Base-by-base conservation (phyloP, 2,329 filamentous ascomycete species). In the Curvularia eragrostidis region DNA sequence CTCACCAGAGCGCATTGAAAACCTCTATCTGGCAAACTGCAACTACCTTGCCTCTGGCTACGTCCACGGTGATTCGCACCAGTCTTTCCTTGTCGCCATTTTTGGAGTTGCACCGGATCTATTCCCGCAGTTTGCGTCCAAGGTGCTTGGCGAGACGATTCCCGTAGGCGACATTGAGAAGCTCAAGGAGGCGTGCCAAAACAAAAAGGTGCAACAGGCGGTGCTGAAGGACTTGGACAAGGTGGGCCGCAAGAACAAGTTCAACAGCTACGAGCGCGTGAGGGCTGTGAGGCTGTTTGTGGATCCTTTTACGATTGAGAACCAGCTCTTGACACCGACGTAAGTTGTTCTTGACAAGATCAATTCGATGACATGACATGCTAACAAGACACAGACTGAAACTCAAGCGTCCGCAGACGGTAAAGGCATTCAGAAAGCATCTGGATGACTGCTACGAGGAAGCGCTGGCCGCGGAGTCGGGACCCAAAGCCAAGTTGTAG, bases 1-100 rank as follows among this genome's bases (percentile, higher is more conserved):
- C 71, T 97, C 93, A 1, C 95, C 95, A 13, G 95, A 99, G 81
- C 91, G 93, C 56, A 91, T 99, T 73, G 95, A 99, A 82, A 97
- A 97, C 76, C 90, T 97, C 34, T 96, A 93, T 77, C 83, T 96
- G 62, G 91, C 90, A 62, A 93, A 90, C 79, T 88, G 88, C 62
- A 89, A 86, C 64, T 88, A 93, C 67, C 80, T 98, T 24, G 85
- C 88, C 21, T 89, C 90, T 72, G 93, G 89, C 2, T 97, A 91
- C 73, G 91, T 98, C 24, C 94, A 99, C 79, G 95, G 95, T 39
- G 94, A 98, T 74, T 87, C 88, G 61, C 85, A 89, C 61, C 88
- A 98, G 81, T 88, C 91, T 0, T 87, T 85, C 73, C 83, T 98
- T 9, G 93, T 99, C 1, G 93, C 83, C 49, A 85, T 99, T 61